phyloP scores from a whole-genome alignment of 2,329 filamentous ascomycete species.

The Fusarium chaquense region DNA sequence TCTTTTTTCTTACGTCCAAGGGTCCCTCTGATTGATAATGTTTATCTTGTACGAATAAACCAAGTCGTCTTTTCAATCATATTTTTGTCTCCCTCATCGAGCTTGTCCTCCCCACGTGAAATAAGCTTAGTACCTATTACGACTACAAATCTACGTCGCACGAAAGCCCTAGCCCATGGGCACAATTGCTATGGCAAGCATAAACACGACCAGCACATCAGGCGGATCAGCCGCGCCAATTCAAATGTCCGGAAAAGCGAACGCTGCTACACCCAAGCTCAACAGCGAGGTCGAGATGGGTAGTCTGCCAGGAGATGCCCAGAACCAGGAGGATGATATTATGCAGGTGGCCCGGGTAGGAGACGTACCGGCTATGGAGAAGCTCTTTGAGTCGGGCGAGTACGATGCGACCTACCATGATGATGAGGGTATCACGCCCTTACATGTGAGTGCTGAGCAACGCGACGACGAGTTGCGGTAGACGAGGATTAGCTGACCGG shows the following conservation, averaged over 20 bases:
- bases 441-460: conserved; percentile 76
- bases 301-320: conserved; percentile 57
- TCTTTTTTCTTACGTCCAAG: conserved; percentile 19
- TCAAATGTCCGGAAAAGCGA: conserved; percentile 67
- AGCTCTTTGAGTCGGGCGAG: conserved; percentile 85
- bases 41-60: conserved; percentile 37
- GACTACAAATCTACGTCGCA: conserved; percentile 8
- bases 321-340: conserved; percentile 75
- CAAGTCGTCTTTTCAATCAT: conserved; percentile 13
- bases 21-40: conserved; percentile 35
- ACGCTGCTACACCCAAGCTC: conserved; percentile 66
- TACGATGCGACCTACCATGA: conserved; percentile 87
- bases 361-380: conserved; percentile 87
- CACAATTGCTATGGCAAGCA: conserved; percentile 57
- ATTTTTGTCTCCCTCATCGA: conserved; percentile 4
- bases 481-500: conserved; percentile 27
- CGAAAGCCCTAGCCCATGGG: conserved; percentile 10
- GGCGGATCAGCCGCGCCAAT: conserved; percentile 59
- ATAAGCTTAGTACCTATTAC: not conserved
- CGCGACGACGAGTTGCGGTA: not conserved
- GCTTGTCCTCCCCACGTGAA: not conserved
- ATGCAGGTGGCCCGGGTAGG: conserved; percentile 95
- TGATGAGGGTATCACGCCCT: conserved; percentile 91
- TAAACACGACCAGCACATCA: conserved; percentile 52
- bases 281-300: conserved; percentile 70